Percentiles rank a stretch among this genome's conserved stretches.
Evolutionary conservation across 495 filamentous ascomycete species (phyloP).

Genomic region (Aspergillus bertholletiae): DNA sequence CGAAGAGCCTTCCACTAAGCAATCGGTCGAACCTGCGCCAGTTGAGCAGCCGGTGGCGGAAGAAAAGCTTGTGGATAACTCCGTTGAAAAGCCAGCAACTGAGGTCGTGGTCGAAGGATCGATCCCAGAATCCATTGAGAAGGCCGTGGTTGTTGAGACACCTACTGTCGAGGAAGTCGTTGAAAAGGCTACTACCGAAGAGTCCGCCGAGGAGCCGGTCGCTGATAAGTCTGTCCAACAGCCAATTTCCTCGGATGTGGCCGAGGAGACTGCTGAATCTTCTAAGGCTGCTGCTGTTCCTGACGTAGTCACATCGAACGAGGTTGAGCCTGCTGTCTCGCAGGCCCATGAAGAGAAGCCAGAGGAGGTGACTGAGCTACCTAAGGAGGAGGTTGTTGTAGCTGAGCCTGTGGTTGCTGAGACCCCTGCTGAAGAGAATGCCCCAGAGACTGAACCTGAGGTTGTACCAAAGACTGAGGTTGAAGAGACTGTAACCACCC

Average conservation of each 20-base stretch:
- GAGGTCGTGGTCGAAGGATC: constrained; percentile 5
- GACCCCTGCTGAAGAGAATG: constrained; percentile 8
- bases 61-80: constrained; percentile 12
- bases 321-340: not conserved
- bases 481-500: not conserved
- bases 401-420: constrained; percentile 6
- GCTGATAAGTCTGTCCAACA: not conserved
- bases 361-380: constrained; percentile 2
- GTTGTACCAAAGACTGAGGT: not conserved
- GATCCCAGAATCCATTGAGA: constrained; percentile 2
- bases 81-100: not conserved
- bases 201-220: constrained; percentile 4
- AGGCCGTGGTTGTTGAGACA: constrained; percentile 4
- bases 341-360: not conserved
- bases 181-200: not conserved
- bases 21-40: constrained; percentile 1
- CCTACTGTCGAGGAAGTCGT: not conserved
- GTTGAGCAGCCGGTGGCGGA: constrained; percentile 6
- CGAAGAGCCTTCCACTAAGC: constrained; percentile 8
- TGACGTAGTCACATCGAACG: not conserved
- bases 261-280: not conserved
- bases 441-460: not conserved
- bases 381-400: constrained; percentile 8
- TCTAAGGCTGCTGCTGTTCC: not conserved
- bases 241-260: not conserved